phyloP scores from a whole-genome alignment of 2,329 filamentous ascomycete species.

The Paecilomyces niveus region DNA sequence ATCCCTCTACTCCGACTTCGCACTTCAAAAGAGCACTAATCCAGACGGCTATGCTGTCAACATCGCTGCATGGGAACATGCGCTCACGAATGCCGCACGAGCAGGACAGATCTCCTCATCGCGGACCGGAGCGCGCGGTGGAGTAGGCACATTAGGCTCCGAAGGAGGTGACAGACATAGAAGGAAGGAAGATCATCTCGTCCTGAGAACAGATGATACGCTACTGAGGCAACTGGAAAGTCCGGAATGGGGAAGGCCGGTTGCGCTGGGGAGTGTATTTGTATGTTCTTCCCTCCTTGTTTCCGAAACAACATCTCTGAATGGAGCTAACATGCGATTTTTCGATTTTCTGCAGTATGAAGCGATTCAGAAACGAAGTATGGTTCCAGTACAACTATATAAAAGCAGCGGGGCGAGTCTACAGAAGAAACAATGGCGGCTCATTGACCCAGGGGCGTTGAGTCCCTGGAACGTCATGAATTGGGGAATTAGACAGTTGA shows the following conservation, averaged over 20 bases:
- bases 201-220: constrained; percentile 50
- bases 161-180: constrained; percentile 2
- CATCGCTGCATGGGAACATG: constrained; percentile 68
- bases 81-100: constrained; percentile 61
- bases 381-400: constrained; percentile 68
- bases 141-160: neutral
- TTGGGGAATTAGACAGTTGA: constrained; percentile 69
- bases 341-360: constrained; percentile 46
- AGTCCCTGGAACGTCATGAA: constrained; percentile 63
- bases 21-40: constrained; percentile 65
- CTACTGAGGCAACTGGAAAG: constrained; percentile 66
- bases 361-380: constrained; percentile 59
- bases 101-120: constrained; percentile 48
- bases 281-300: constrained; percentile 24
- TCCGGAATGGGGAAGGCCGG: constrained; percentile 70
- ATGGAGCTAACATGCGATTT: neutral
- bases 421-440: constrained; percentile 61
- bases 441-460: constrained; percentile 33
- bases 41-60: constrained; percentile 82
- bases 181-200: constrained; percentile 40
- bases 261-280: constrained; percentile 72
- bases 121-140: constrained; percentile 8
- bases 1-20: constrained; percentile 84
- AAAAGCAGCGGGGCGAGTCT: constrained; percentile 59
- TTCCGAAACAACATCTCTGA: neutral